Base-by-base conservation (phyloP, 1,139 yeast genomes). In the Blastobotrys arbuscula region DNA sequence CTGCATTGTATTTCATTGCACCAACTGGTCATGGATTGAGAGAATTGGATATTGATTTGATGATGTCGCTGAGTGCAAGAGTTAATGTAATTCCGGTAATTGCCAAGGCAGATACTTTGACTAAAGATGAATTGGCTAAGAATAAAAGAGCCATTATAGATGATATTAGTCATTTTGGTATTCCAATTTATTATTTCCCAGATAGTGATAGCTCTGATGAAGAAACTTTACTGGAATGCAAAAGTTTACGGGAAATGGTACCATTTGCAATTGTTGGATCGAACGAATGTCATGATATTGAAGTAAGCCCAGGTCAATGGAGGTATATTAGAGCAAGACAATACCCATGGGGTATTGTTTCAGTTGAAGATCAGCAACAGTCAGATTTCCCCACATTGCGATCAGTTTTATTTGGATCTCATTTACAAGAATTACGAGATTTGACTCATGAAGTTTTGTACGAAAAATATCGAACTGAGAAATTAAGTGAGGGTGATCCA, bases 391-490 rank as follows among this genome's bases (percentile, higher is more conserved):
- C 83, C n/a, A 76, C 84, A 21, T 74, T 92, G 60, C 82, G 90
- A 63, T 82, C 89, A 49, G 90, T 92, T 2, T 69, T 92, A 44
- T 77, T 92, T 60, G 92, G 95, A 42, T 81, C 96, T n/a, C 98
- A 92, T 65, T 75, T 92, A 59, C 90, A 86, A 63, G 98, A 92
- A 64, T 78, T 92, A 67, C 87, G 90, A 67, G 97, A 92, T 62
- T 79, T 83, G 63, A 92, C 97, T 20, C 96, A 89, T 64, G 96
- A 89, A 64, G 80, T 86, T 59, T 73, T 90, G 55, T 92, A 92
- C 65, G 98, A 92, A 67, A 82, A 84, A 53, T 92, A 92, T 69
- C 83, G 98, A 71, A 87, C 97, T 3, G 95, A 86, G 62, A 82
- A 94, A 44, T 77, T 90, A 57, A 84, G 36, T 15, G 43, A 40